Conservation (phyloP, 805 yeast genomes). For the Sugiyamaella valdiviana region DNA sequence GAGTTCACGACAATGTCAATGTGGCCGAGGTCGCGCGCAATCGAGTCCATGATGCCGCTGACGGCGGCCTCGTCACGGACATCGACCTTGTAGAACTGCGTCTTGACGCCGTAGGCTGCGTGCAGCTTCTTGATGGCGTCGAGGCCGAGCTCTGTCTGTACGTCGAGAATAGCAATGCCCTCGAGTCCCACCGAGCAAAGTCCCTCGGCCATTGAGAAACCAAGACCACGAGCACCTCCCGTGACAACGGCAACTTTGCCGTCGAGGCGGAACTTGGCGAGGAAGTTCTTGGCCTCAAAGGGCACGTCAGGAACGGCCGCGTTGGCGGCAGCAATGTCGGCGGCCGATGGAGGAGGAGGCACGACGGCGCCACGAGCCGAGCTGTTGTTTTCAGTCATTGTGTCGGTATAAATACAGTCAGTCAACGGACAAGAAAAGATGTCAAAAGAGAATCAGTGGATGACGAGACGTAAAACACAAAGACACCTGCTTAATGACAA, state of each 20-base stretch:
- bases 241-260: constrained; percentile 60
- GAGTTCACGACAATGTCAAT: constrained; percentile 54
- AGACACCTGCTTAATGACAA: too few relatives aligned
- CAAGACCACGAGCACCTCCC: constrained; percentile 66
- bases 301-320: constrained; percentile 30
- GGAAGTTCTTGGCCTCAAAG: constrained; percentile 33
- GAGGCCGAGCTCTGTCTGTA: constrained; percentile 54
- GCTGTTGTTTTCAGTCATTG: constrained; percentile 8
- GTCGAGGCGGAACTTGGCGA: constrained; percentile 46
- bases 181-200: constrained; percentile 49
- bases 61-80: constrained; percentile 49
- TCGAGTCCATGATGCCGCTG: constrained; percentile 44
- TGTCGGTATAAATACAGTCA: neutral
- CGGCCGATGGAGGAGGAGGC: constrained; percentile 37
- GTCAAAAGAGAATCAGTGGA: neutral
- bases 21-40: constrained; percentile 49
- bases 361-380: constrained; percentile 34
- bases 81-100: constrained; percentile 60
- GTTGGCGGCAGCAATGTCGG: constrained; percentile 33
- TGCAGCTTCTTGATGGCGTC: constrained; percentile 53
- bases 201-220: constrained; percentile 55
- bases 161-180: constrained; percentile 49
- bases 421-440: neutral
- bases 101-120: constrained; percentile 46
- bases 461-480: too few relatives aligned